Conservation (phyloP, 192 early-diverging fungal genomes). For the Mortierella alpina region DNA sequence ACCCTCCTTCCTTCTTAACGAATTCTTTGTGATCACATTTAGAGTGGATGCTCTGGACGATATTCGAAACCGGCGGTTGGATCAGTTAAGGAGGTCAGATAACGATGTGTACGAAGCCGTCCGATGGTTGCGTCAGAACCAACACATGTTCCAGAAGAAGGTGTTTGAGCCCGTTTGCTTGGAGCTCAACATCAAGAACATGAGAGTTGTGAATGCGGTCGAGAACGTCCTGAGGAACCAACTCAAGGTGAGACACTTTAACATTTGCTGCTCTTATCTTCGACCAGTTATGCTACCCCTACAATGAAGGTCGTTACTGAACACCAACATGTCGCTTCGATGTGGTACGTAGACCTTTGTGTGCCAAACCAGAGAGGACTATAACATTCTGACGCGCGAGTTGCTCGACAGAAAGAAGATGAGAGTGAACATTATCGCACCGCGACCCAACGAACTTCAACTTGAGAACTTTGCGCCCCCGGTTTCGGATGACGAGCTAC, state of each 20-base stretch:
- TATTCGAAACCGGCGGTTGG: constrained; percentile 62
- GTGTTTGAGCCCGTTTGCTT: constrained; percentile 82
- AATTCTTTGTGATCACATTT: constrained; percentile 9
- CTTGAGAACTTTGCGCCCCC: constrained; percentile 19
- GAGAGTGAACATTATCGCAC: constrained; percentile 71
- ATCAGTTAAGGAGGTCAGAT: constrained; percentile 59
- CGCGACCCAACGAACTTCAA: constrained; percentile 36
- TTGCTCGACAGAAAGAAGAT: constrained; percentile 70
- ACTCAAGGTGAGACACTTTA: constrained; percentile 58
- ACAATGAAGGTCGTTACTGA: not conserved
- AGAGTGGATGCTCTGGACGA: constrained; percentile 73
- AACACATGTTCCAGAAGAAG: constrained; percentile 67
- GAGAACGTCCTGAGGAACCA: constrained; percentile 64
- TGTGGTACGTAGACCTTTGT: constrained; percentile 74
- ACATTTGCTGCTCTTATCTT: not conserved
- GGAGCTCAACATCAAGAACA: constrained; percentile 76
- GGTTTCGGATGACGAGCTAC: constrained; percentile 54
- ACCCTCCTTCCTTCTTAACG: not conserved
- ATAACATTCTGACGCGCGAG: constrained; percentile 72
- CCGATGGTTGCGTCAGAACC: constrained; percentile 77
- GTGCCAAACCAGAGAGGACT: constrained; percentile 82
- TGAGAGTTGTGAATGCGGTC: constrained; percentile 69
- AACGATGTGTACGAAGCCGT: constrained; percentile 69
- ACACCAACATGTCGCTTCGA: not conserved
- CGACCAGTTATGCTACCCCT: constrained; percentile 5